Evolutionary conservation across 257 asterid genomes (phyloP).

Genomic region (Henckelia pumila): DNA sequence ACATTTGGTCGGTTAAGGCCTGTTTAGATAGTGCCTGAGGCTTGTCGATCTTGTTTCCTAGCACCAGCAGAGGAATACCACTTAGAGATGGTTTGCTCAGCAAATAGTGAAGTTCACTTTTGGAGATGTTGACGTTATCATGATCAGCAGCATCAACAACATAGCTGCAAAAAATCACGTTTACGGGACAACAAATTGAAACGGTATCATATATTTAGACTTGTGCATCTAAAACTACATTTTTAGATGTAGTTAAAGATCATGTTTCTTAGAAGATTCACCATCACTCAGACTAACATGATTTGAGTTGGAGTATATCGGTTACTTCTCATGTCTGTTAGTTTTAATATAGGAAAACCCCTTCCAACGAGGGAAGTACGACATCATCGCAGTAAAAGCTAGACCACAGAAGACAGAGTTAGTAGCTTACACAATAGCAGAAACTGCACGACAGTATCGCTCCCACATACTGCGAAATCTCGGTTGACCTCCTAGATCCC

Average conservation of each 20-base stretch:
- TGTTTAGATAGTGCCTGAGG: slow-evolving; percentile 71
- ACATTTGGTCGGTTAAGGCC: slow-evolving; percentile 89
- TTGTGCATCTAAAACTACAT: not conserved
- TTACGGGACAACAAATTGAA: not conserved
- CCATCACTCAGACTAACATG: not conserved
- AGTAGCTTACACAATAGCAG: slow-evolving; percentile 88
- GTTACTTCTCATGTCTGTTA: not conserved
- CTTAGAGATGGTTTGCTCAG: slow-evolving; percentile 83
- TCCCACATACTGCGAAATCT: slow-evolving; percentile 99
- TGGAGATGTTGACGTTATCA: slow-evolving; percentile 78
- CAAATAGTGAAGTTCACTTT: slow-evolving; percentile 84
- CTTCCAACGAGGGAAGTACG: not conserved
- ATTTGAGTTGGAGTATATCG: not conserved
- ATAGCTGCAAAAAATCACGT: slow-evolving; percentile 52
- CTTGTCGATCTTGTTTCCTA: slow-evolving; percentile 94
- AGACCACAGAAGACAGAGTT: slow-evolving; percentile 19
- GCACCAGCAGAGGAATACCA: slow-evolving; percentile 84
- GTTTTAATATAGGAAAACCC: not conserved
- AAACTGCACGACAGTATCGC: slow-evolving; percentile 95
- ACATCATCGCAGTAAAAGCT: slow-evolving; percentile 6
- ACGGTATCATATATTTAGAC: not conserved
- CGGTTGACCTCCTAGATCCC: slow-evolving; percentile 99
- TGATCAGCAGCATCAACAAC: slow-evolving; percentile 98
- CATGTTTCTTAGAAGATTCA: not conserved
- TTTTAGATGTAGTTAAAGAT: not conserved